Evolutionary conservation across 257 asterid species (phyloP).

Genomic region (Solanum neorickii): DNA sequence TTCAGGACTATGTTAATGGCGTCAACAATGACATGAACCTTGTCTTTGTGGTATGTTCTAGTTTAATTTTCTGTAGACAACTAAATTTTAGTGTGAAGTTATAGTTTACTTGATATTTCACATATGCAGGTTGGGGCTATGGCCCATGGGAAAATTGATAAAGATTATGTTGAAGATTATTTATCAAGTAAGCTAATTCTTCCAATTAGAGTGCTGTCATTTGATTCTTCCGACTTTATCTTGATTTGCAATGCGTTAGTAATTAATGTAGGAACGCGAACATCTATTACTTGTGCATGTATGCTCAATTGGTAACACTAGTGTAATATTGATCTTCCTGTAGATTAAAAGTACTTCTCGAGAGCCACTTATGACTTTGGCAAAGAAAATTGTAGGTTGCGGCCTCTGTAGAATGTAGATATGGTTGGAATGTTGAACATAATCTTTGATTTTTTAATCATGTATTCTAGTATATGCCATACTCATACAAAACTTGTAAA

Average conservation of each 20-base stretch:
- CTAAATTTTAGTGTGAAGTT: neutral
- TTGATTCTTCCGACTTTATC: neutral
- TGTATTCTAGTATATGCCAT: neutral
- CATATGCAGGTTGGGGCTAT: slow-evolving; percentile 78
- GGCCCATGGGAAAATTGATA: slow-evolving; percentile 86
- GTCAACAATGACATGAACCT: slow-evolving; percentile 41
- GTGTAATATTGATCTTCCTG: neutral
- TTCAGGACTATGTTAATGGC: slow-evolving; percentile 55
- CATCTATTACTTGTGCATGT: neutral
- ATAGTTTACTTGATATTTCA: neutral
- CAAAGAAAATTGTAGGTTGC: neutral
- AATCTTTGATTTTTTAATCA: neutral
- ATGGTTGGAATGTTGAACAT: neutral
- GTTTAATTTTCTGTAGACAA: neutral
- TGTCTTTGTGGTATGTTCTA: slow-evolving; percentile 72
- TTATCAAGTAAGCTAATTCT: slow-evolving; percentile 47
- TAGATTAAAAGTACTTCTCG: neutral
- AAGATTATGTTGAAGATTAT: slow-evolving; percentile 63
- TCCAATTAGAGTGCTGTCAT: neutral
- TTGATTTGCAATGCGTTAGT: neutral
- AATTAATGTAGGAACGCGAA: neutral
- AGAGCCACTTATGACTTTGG: neutral
- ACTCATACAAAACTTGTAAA: neutral
- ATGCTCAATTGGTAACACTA: neutral
- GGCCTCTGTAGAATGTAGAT: neutral